A percentile compares a stretch with the other conserved stretches of the same genome.
Conservation (phyloP, 2,329 filamentous ascomycete genomes). For the Elsinoe perseae region DNA sequence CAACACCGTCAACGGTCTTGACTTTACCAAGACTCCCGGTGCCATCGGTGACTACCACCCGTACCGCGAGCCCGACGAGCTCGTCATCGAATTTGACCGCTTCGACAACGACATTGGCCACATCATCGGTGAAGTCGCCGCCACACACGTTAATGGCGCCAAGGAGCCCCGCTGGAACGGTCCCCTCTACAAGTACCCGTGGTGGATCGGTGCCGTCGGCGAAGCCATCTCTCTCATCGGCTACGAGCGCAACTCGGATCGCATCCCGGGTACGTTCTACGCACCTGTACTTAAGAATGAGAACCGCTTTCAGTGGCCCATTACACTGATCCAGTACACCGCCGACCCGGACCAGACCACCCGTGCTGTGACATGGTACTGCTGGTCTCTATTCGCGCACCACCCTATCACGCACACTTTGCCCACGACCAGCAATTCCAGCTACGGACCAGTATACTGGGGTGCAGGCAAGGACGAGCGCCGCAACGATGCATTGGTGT, state of each 20-base stretch:
- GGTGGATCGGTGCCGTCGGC: conserved; percentile 50
- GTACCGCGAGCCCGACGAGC: conserved; percentile 25
- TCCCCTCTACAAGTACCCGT: conserved; percentile 36
- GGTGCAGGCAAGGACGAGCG: conserved; percentile 36
- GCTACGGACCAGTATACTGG: conserved; percentile 39
- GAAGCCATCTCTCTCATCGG: conserved; percentile 60
- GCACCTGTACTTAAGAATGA: conserved; percentile 28
- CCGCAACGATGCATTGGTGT: conserved; percentile 34
- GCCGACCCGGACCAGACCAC: conserved; percentile 32
- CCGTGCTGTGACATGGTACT: conserved; percentile 26
- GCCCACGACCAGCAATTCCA: conserved; percentile 33
- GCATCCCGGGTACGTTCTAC: conserved; percentile 48
- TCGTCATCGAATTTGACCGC: conserved; percentile 26
- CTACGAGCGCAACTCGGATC: conserved; percentile 57
- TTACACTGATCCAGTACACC: conserved; percentile 35
- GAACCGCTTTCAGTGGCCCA: conserved; percentile 29
- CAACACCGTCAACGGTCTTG: conserved; percentile 16
- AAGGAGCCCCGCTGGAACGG: conserved; percentile 36
- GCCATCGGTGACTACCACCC: conserved; percentile 27
- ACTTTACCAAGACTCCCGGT: conserved; percentile 20
- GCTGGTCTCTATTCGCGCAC: conserved; percentile 36
- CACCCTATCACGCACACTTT: conserved; percentile 41
- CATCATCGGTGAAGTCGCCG: conserved; percentile 45
- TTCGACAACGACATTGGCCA: conserved; percentile 46
- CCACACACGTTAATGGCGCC: conserved; percentile 46